phyloP scores from a whole-genome alignment of 2,329 filamentous ascomycete genomes.

The Neonectria magnoliae region DNA sequence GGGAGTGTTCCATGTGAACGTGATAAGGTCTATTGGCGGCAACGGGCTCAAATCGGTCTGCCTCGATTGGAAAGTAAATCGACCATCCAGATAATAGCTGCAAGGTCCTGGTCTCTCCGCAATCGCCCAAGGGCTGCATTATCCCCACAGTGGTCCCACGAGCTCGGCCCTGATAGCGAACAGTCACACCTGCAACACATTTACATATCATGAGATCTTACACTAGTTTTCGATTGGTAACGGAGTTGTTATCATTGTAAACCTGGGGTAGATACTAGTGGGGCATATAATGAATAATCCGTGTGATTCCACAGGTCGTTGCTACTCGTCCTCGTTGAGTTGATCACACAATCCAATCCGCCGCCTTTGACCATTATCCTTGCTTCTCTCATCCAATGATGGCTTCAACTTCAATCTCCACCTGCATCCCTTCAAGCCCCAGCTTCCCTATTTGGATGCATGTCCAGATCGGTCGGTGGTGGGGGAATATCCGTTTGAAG shows the following conservation, averaged over 20 bases:
- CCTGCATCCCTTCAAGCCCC: conserved; percentile 22
- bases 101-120: background rate
- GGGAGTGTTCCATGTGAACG: background rate
- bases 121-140: background rate
- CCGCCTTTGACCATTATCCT: too few relatives aligned
- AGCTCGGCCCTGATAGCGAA: background rate
- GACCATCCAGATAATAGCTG: background rate
- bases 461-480: conserved; percentile 24
- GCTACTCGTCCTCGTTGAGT: background rate
- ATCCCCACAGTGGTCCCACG: background rate
- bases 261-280: background rate
- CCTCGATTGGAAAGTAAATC: conserved; percentile 2
- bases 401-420: conserved; percentile 25
- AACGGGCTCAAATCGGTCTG: background rate
- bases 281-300: background rate
- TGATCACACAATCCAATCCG: too few relatives aligned
- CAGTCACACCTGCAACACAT: too few relatives aligned
- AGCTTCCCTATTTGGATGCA: conserved; percentile 28
- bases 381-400: background rate
- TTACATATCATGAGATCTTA: too few relatives aligned
- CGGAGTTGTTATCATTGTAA: background rate
- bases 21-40: background rate
- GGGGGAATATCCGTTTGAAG: conserved; percentile 25
- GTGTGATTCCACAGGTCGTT: background rate
- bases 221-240: background rate